phyloP scores from a whole-genome alignment of 805 yeast species.

The Monosporozyma unispora region DNA sequence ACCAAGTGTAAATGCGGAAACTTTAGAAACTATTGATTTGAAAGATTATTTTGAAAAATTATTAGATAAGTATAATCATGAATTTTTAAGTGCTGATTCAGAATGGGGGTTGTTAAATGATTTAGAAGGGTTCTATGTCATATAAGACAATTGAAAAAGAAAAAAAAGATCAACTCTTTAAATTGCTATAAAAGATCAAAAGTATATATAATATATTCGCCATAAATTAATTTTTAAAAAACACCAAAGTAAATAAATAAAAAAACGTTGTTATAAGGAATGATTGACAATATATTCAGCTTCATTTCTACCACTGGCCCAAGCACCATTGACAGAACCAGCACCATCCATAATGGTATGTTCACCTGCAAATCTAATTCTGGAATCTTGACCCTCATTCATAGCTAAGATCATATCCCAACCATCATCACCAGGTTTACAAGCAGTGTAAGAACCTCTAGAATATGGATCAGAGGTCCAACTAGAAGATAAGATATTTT shows the following conservation, averaged over 20 bases:
- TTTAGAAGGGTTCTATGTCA: slow-evolving; percentile 11
- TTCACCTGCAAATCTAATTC: slow-evolving; percentile 80
- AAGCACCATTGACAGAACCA: slow-evolving; percentile 91
- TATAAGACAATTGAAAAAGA: background rate
- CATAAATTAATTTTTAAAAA: background rate
- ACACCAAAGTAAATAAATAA: background rate
- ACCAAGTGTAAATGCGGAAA: slow-evolving; percentile 16
- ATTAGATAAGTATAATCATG: slow-evolving; percentile 12
- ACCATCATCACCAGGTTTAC: slow-evolving; percentile 62
- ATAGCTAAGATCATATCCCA: slow-evolving; percentile 52
- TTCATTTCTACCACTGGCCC: slow-evolving; percentile 61
- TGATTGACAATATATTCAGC: slow-evolving; percentile 31
- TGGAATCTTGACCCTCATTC: slow-evolving; percentile 44
- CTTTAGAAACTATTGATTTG: slow-evolving; percentile 19
- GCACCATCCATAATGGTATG: slow-evolving; percentile 81
- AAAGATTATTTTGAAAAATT: slow-evolving; percentile 24
- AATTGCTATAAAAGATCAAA: background rate
- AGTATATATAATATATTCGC: background rate
- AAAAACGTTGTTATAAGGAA: background rate
- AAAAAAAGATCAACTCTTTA: background rate
- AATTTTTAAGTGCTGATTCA: slow-evolving; percentile 11
- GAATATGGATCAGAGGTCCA: slow-evolving; percentile 80
- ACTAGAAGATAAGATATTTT: slow-evolving; percentile 41
- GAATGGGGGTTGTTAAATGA: slow-evolving; percentile 6
- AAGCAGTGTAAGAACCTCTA: slow-evolving; percentile 75